Evolutionary conservation across 768 basidiomycete genomes (phyloP).

Genomic region (Tulasnella sp.): DNA sequence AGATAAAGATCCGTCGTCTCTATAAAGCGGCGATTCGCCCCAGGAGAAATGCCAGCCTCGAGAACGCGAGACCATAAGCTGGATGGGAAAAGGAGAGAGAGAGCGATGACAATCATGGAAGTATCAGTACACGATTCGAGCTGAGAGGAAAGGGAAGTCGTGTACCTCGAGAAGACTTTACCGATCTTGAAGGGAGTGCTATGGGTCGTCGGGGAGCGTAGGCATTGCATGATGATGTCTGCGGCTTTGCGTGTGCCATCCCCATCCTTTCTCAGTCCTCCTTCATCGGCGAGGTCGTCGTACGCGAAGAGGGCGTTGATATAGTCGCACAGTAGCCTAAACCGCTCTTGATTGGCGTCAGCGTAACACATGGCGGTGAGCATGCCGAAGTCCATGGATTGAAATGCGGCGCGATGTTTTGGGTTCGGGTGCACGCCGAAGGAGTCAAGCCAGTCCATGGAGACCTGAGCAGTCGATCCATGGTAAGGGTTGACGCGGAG

Average conservation of each 20-base stretch:
- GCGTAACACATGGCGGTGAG: slow-evolving; percentile 1
- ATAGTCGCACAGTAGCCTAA: slow-evolving; percentile 1
- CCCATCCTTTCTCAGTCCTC: neutral
- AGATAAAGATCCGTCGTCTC: slow-evolving; percentile 21
- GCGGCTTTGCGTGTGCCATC: neutral
- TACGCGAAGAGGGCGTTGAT: slow-evolving; percentile 12
- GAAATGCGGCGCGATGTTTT: neutral
- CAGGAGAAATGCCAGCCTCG: neutral
- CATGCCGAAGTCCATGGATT: slow-evolving; percentile 2
- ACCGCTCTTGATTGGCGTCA: neutral
- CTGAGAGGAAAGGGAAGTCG: no score
- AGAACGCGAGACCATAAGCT: slow-evolving; percentile 6
- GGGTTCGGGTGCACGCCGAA: neutral
- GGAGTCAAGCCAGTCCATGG: neutral
- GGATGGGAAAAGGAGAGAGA: neutral
- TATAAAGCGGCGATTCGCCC: slow-evolving; percentile 19
- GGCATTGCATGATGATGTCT: neutral
- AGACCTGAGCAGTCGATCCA: neutral
- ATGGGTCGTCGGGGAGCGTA: neutral
- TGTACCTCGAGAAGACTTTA: neutral
- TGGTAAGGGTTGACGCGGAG: slow-evolving; percentile 1
- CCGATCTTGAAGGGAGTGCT: neutral
- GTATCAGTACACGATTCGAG: no score
- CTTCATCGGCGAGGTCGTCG: slow-evolving; percentile 12
- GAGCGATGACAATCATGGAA: no score